Conservation (phyloP, 768 basidiomycete genomes). For the Leccinum barrowsii region DNA sequence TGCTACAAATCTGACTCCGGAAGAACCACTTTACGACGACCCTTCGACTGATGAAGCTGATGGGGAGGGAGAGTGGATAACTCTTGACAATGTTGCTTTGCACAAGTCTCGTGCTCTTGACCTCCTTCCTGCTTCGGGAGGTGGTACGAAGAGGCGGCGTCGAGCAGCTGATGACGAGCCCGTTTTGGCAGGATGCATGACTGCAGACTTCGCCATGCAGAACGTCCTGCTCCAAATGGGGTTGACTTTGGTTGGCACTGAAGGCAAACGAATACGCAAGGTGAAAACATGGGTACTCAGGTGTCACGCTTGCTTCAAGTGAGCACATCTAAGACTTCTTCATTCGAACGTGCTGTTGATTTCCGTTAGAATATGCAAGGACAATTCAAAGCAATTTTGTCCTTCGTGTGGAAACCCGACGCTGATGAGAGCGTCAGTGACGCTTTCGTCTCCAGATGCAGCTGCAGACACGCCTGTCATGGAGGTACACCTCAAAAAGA, state of each 20-base stretch:
- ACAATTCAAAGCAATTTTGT: slow-evolving; percentile 92
- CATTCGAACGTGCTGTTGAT: not conserved
- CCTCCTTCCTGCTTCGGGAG: slow-evolving; percentile 60
- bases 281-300: slow-evolving; percentile 95
- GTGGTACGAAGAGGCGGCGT: slow-evolving; percentile 29
- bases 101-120: slow-evolving; percentile 89
- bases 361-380: slow-evolving; percentile 82
- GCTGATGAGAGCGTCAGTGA: slow-evolving; percentile 86
- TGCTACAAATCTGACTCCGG: slow-evolving; percentile 9
- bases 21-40: slow-evolving; percentile 59
- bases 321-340: slow-evolving; percentile 31
- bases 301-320: slow-evolving; percentile 99
- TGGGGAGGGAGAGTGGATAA: slow-evolving; percentile 96
- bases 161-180: slow-evolving; percentile 35
- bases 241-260: slow-evolving; percentile 80
- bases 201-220: slow-evolving; percentile 98
- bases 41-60: slow-evolving; percentile 74
- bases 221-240: slow-evolving; percentile 96
- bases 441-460: slow-evolving; percentile 65
- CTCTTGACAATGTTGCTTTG: slow-evolving; percentile 75
- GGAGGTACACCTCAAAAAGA: slow-evolving; percentile 90
- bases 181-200: slow-evolving; percentile 86
- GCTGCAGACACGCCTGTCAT: slow-evolving; percentile 60
- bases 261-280: slow-evolving; percentile 85
- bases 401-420: slow-evolving; percentile 95